Evolutionary conservation across 306 rosid species (phyloP).

Genomic region (Astragalus membranaceus): DNA sequence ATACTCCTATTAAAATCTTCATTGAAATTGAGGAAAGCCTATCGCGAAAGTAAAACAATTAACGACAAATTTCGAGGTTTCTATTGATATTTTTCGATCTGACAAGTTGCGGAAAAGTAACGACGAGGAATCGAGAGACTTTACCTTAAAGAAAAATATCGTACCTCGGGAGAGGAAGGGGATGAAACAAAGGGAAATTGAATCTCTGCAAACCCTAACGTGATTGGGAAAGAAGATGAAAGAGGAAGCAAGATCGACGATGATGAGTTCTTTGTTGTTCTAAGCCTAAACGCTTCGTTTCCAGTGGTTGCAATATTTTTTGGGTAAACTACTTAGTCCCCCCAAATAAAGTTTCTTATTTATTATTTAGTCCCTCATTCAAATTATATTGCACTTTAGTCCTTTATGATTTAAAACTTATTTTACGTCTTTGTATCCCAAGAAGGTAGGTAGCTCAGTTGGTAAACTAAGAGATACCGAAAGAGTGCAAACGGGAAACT

Average conservation of each 20-base stretch:
- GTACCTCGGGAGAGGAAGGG: not conserved
- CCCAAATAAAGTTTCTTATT: not conserved
- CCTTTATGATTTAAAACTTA: too few species aligned
- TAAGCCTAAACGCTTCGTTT: conserved; percentile 31
- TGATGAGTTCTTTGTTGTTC: conserved; percentile 13
- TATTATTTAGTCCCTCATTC: not conserved
- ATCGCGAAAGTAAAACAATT: not conserved
- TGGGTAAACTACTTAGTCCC: not conserved
- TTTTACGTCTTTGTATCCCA: too few species aligned
- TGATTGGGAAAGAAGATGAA: conserved; percentile 8
- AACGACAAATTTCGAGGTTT: not conserved
- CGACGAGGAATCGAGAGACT: not conserved
- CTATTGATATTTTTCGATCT: not conserved
- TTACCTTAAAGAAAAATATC: not conserved
- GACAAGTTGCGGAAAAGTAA: not conserved
- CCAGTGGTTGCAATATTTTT: conserved; percentile 13
- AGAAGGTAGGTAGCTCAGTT: too few species aligned
- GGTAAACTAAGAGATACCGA: too few species aligned
- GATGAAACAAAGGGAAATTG: conserved; percentile 15
- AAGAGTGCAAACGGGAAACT: too few species aligned
- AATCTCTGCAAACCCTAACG: conserved; percentile 30
- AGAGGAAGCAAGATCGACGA: conserved; percentile 32
- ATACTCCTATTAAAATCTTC: not conserved
- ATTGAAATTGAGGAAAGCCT: not conserved
- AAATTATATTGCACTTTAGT: not conserved